A percentile compares a stretch with the other conserved stretches of the same genome.
Conservation (phyloP, 768 basidiomycete genomes). For the Naganishia onofrii region DNA sequence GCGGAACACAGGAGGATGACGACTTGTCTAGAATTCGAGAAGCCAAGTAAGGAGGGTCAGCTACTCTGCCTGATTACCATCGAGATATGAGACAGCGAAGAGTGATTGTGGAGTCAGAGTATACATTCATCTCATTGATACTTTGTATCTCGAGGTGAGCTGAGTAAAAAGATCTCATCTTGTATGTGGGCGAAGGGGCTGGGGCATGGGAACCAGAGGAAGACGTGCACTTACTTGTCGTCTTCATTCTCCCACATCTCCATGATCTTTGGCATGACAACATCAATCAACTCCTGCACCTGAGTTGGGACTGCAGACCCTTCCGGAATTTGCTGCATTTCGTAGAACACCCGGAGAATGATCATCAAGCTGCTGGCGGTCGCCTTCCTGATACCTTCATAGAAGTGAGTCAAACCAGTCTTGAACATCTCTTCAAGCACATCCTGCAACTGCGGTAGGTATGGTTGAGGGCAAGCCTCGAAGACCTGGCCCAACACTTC, state of each 20-base stretch:
- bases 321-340: conserved; percentile 73
- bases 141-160: conserved; percentile 70
- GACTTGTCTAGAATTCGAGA: conserved; percentile 63
- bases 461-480: conserved; percentile 71
- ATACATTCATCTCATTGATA: conserved; percentile 62
- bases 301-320: conserved; percentile 73
- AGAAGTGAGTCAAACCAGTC: conserved; percentile 78
- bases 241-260: conserved; percentile 93
- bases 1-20: conserved; percentile 82
- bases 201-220: conserved; percentile 21
- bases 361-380: conserved; percentile 82
- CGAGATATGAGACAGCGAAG: conserved; percentile 29
- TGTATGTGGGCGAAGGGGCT: conserved; percentile 29
- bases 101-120: conserved; percentile 53
- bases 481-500: conserved; percentile 93
- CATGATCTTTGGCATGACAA: conserved; percentile 69
- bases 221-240: conserved; percentile 72
- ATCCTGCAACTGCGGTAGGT: conserved; percentile 85
- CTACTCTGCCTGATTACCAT: not conserved
- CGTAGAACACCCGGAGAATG: conserved; percentile 86
- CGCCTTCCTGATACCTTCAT: conserved; percentile 95
- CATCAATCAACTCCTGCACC: conserved; percentile 74
- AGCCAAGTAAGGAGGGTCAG: conserved; percentile 33
- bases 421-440: conserved; percentile 62
- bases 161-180: conserved; percentile 66